Evolutionary conservation across 345 rosid species (phyloP).

Genomic region (Acer campestre): DNA sequence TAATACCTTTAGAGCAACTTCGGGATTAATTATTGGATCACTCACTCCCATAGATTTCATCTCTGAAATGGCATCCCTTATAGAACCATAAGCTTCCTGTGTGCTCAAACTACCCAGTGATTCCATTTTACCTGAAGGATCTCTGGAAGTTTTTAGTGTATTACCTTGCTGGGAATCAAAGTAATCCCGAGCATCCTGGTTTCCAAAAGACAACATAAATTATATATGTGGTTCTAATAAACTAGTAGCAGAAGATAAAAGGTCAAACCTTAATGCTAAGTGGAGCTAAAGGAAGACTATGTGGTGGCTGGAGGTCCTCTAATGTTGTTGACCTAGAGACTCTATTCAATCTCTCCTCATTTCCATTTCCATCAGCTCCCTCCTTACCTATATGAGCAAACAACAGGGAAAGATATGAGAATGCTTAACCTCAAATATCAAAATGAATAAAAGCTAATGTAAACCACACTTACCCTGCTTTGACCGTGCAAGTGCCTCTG

Average conservation of each 20-base stretch:
- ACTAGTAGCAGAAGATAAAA: constrained; percentile 22
- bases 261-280: constrained; percentile 74
- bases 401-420: constrained; percentile 21
- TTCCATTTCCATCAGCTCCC: constrained; percentile 46
- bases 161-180: constrained; percentile 94
- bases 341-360: constrained; percentile 51
- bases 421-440: constrained; percentile 4
- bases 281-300: constrained; percentile 60
- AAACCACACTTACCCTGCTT: constrained; percentile 59
- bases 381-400: constrained; percentile 41
- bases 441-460: constrained; percentile 2
- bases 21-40: constrained; percentile 69
- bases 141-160: constrained; percentile 55
- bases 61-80: constrained; percentile 63
- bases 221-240: constrained; percentile 8
- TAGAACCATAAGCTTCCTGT: constrained; percentile 62
- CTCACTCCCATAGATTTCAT: constrained; percentile 56
- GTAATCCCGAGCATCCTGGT: constrained; percentile 94
- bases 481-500: constrained; percentile 81
- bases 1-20: constrained; percentile 73
- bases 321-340: constrained; percentile 61
- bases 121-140: constrained; percentile 39
- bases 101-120: constrained; percentile 44
- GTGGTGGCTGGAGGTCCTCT: constrained; percentile 82
- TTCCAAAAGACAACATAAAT: constrained; percentile 17